Evolutionary conservation across 2,329 filamentous ascomycete genomes (phyloP).

Genomic region (Clonostachys rosea): DNA sequence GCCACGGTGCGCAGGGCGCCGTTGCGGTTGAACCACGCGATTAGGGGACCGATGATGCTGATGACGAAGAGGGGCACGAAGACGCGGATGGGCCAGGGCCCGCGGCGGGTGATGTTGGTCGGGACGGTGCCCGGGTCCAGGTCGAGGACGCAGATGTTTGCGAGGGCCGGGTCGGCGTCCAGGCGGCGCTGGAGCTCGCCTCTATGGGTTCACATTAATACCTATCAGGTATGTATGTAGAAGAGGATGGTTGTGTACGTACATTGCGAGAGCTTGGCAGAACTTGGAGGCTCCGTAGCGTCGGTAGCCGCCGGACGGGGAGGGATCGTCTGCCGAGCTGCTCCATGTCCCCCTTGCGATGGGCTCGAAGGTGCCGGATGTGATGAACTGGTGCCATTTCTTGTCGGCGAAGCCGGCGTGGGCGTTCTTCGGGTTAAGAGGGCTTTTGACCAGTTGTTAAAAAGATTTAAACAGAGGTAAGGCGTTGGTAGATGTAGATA

Average conservation of each 20-base stretch:
- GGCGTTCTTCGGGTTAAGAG: conserved; percentile 12
- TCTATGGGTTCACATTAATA: conserved; percentile 4
- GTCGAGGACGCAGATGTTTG: conserved; percentile 25
- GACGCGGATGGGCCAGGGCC: conserved; percentile 11
- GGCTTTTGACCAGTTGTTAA: conserved; percentile 14
- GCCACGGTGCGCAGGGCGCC: conserved; percentile 16
- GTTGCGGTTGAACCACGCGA: conserved; percentile 19
- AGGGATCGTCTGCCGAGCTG: conserved; percentile 18
- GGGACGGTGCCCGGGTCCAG: conserved; percentile 31
- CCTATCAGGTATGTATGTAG: too few species aligned
- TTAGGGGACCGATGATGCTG: conserved; percentile 12
- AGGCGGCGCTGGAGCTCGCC: conserved; percentile 27
- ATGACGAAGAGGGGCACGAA: conserved; percentile 13
- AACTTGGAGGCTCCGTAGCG: conserved; percentile 32
- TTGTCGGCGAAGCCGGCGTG: conserved; percentile 11
- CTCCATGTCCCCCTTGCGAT: conserved; percentile 27
- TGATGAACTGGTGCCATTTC: conserved; percentile 15
- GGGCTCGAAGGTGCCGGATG: conserved; percentile 12
- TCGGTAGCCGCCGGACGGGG: conserved; percentile 16
- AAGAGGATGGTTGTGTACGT: too few species aligned
- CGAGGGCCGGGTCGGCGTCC: conserved; percentile 21
- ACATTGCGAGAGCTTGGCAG: conserved; percentile 9
- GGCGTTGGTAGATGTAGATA: too few species aligned
- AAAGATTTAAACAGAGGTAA: too few species aligned
- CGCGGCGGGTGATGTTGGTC: conserved; percentile 19